Evolutionary conservation across 1,284 basidiomycete genomes (phyloP).

Genomic region (Phylloporus gajari): DNA sequence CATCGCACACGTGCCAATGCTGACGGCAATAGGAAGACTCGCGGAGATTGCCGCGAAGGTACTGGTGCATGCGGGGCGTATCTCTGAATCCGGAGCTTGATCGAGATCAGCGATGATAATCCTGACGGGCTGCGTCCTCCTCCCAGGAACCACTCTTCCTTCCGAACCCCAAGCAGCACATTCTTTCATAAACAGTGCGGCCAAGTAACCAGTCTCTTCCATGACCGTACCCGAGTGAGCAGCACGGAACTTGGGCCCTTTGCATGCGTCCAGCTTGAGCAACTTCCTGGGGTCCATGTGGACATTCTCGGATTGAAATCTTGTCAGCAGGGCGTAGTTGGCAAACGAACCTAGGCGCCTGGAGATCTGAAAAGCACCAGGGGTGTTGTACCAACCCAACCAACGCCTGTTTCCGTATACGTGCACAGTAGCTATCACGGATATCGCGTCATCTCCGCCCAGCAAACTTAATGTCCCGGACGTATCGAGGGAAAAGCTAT

Average conservation of each 20-base stretch:
- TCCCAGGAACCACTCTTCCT: constrained; percentile 16
- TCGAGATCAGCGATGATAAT: constrained; percentile 36
- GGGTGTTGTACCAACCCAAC: constrained; percentile 10
- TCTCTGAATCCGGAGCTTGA: constrained; percentile 17
- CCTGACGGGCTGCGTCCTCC: constrained; percentile 22
- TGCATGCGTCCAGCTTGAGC: constrained; percentile 25
- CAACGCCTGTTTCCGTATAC: constrained; percentile 21
- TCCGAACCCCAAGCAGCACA: constrained; percentile 19
- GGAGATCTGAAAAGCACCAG: constrained; percentile 30
- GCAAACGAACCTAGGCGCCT: constrained; percentile 32
- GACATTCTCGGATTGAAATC: constrained; percentile 16
- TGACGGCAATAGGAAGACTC: constrained; percentile 32
- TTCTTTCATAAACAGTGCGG: constrained; percentile 29
- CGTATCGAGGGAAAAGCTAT: constrained; percentile 24
- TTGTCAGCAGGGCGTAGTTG: constrained; percentile 20
- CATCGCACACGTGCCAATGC: constrained; percentile 28
- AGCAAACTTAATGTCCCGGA: constrained; percentile 29
- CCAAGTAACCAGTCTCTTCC: constrained; percentile 29
- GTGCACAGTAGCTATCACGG: constrained; percentile 35
- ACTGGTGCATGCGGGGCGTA: constrained; percentile 11
- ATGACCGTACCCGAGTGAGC: constrained; percentile 36
- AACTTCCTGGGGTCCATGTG: constrained; percentile 27
- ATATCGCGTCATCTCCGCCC: constrained; percentile 40
- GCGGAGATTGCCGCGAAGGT: constrained; percentile 16
- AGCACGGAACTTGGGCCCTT: constrained; percentile 35